A percentile compares a stretch with the other conserved stretches of the same genome.
These are phyloP conservation scores for Schizosaccharomyces lindneri DNA, from an alignment of 805 yeast genomes.

Conservation along the genomic window DNA sequence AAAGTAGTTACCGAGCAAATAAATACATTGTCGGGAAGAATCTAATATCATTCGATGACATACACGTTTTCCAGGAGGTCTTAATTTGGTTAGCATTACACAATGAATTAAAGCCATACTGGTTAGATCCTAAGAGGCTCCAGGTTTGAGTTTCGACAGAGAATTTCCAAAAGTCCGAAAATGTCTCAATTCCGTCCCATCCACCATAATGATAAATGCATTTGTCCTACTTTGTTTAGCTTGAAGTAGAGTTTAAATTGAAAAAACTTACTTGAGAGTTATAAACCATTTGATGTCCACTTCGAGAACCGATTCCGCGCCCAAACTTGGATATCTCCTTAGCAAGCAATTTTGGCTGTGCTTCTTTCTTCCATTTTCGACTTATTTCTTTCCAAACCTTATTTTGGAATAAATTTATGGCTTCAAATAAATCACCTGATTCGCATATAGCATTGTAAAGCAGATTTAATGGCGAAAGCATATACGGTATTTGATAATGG, in stretches of 20 bases:
- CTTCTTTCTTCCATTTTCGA: neutral
- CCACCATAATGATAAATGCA: neutral
- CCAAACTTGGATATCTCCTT: neutral
- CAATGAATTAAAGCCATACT: too few relatives aligned
- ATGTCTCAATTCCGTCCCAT: neutral
- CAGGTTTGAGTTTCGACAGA: neutral
- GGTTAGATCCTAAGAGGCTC: too few relatives aligned
- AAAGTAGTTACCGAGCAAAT: neutral
- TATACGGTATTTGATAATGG: neutral
- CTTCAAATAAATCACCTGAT: neutral
- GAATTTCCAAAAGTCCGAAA: neutral
- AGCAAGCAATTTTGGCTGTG: neutral
- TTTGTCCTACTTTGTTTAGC: neutral
- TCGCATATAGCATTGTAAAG: neutral
- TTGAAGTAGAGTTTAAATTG: neutral
- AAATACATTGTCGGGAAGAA: neutral
- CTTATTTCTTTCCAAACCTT: neutral
- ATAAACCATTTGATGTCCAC: neutral
- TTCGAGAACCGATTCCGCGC: neutral
- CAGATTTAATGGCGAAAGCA: neutral
- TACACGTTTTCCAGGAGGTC: neutral
- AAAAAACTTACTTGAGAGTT: neutral
- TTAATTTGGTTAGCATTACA: neutral
- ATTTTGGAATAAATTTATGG: neutral
- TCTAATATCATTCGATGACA: neutral